Conservation (phyloP, 306 rosid genomes). For the Fragaria ananassa region DNA sequence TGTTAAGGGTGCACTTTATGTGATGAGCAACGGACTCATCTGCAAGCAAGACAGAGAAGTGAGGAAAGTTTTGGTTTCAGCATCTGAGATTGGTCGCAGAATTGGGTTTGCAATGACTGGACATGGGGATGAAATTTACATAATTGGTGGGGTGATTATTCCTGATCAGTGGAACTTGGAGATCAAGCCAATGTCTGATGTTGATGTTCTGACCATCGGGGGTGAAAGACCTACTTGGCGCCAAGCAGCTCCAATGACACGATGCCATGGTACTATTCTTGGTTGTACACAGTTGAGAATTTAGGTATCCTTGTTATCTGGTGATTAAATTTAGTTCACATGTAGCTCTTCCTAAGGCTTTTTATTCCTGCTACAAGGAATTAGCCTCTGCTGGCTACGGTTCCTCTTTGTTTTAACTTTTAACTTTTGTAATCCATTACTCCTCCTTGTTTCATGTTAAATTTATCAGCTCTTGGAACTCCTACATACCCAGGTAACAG, state of each 20-base stretch:
- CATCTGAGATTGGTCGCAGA: conserved; percentile 75
- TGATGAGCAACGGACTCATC: conserved; percentile 75
- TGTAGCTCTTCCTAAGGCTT: conserved; percentile 22
- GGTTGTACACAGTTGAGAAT: conserved; percentile 88
- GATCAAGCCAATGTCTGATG: conserved; percentile 72
- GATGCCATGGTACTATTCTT: conserved; percentile 80
- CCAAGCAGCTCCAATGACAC: conserved; percentile 73
- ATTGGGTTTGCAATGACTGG: conserved; percentile 87
- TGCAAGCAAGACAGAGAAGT: conserved; percentile 57
- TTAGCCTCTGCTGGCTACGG: conserved; percentile 35
- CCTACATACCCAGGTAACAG: conserved; percentile 2
- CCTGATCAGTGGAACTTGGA: conserved; percentile 80
- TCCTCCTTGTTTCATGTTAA: conserved; percentile 26
- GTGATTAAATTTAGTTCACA: conserved; percentile 13
- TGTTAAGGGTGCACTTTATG: conserved; percentile 65
- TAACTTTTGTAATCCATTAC: conserved; percentile 34
- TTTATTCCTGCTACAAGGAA: conserved; percentile 21
- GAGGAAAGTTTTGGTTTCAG: conserved; percentile 52
- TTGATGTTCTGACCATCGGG: conserved; percentile 70
- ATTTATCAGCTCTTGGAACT: conserved; percentile 18
- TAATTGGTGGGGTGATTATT: conserved; percentile 85
- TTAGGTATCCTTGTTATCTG: conserved; percentile 42
- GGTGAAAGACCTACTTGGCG: conserved; percentile 88
- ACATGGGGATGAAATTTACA: conserved; percentile 62
- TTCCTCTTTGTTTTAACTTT: conserved; percentile 26